phyloP scores from a whole-genome alignment of 495 filamentous ascomycete species.

The Melanomma pulvis-pyrius region DNA sequence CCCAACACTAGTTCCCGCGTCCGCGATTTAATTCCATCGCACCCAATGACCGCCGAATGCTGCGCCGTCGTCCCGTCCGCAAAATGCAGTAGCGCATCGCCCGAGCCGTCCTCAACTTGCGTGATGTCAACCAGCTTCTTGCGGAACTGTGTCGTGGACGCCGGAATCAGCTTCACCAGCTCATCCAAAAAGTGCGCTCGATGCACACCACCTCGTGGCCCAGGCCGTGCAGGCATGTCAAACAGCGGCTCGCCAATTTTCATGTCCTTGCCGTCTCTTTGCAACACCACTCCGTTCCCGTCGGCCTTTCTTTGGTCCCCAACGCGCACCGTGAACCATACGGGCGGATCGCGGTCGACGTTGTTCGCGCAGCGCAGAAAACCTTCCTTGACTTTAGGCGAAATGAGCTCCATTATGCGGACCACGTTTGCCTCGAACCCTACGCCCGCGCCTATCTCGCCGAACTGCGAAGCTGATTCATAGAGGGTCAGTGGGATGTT shows the following conservation, averaged over 20 bases:
- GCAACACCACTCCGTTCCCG: constrained; percentile 19
- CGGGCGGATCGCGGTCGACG: constrained; percentile 18
- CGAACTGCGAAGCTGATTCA: constrained; percentile 41
- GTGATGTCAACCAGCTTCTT: constrained; percentile 47
- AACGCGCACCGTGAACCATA: constrained; percentile 40
- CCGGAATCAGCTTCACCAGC: constrained; percentile 58
- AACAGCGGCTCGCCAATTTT: constrained; percentile 35
- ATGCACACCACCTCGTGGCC: constrained; percentile 49
- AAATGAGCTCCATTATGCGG: constrained; percentile 57
- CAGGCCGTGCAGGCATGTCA: constrained; percentile 37
- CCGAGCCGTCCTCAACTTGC: constrained; percentile 32
- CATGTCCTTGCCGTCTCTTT: constrained; percentile 20
- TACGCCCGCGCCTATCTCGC: constrained; percentile 63
- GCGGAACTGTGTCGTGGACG: constrained; percentile 45
- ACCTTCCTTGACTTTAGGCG: constrained; percentile 51
- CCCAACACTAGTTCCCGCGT: constrained; percentile 53
- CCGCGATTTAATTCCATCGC: constrained; percentile 60
- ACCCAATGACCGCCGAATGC: constrained; percentile 54
- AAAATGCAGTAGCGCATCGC: constrained; percentile 54
- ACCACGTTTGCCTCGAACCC: constrained; percentile 62
- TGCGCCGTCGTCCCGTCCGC: constrained; percentile 56
- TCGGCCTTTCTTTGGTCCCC: constrained; percentile 28
- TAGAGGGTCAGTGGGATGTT: constrained; percentile 26
- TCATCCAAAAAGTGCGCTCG: constrained; percentile 64
- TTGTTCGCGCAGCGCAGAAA: constrained; percentile 44